phyloP scores from a whole-genome alignment of 2,329 filamentous ascomycete species.

The Calonectria hongkongensis region DNA sequence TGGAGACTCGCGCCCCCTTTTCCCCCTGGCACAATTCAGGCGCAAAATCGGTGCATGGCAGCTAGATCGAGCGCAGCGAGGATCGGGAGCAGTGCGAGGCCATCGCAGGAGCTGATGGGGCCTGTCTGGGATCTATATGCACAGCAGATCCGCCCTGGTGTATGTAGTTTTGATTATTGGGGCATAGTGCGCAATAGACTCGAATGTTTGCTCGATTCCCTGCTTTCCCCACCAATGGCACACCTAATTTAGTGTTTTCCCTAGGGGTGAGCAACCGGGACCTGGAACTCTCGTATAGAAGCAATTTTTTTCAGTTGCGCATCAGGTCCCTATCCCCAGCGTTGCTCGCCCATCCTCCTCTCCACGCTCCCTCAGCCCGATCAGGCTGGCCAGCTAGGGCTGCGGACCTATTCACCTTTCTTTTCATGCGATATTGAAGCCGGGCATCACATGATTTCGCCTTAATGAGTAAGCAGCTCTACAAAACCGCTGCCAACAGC shows the following conservation, averaged over 20 bases:
- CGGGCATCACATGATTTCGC: neutral
- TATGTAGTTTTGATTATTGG: neutral
- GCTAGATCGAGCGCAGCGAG: neutral
- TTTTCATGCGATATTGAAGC: constrained; percentile 6
- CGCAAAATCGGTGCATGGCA: neutral
- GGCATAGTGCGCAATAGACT: neutral
- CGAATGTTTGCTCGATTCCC: neutral
- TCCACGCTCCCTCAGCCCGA: neutral
- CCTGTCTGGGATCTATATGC: neutral
- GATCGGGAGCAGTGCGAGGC: no score
- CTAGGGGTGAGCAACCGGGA: neutral
- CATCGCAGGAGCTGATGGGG: no score
- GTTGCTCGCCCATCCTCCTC: neutral
- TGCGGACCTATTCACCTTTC: neutral
- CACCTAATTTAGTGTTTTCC: neutral
- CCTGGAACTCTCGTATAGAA: neutral
- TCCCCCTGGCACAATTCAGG: no score
- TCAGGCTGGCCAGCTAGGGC: constrained; percentile 13
- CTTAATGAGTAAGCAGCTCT: constrained; percentile 2
- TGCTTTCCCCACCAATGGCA: neutral
- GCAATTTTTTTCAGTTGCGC: neutral
- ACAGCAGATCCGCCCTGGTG: neutral
- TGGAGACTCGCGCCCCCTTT: neutral
- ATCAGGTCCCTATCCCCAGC: neutral
- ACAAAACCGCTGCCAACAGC: neutral